A percentile compares a stretch with the other conserved stretches of the same genome.
These are phyloP conservation scores for Mycena maculata DNA, from an alignment of 768 basidiomycete genomes.

Conservation along the genomic window DNA sequence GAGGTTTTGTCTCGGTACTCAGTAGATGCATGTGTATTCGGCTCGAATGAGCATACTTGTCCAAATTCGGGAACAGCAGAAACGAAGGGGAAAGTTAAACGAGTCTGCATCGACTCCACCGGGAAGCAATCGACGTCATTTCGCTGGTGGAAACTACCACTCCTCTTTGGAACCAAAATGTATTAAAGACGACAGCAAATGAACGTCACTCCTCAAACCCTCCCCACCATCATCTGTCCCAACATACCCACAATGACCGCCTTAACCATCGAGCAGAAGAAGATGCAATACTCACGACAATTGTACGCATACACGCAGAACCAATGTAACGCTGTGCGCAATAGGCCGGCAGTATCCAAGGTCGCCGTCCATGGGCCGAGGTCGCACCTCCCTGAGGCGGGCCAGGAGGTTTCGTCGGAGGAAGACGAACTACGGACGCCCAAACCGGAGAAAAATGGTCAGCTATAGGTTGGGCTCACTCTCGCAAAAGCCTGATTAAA, in stretches of 20 bases:
- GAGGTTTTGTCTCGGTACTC: not conserved
- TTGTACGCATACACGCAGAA: constrained; percentile 55
- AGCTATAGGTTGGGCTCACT: not conserved
- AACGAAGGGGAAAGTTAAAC: not conserved
- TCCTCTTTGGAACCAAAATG: constrained; percentile 38
- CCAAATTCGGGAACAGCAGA: not conserved
- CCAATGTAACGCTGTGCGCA: constrained; percentile 51
- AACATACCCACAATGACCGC: constrained; percentile 42
- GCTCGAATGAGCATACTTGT: not conserved
- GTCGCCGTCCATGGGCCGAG: not conserved
- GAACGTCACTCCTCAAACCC: not conserved
- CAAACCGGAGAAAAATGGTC: constrained; percentile 23
- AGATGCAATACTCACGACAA: constrained; percentile 52
- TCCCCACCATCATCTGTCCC: constrained; percentile 3
- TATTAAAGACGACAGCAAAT: constrained; percentile 6
- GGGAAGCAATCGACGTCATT: constrained; percentile 27
- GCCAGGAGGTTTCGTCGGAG: not conserved
- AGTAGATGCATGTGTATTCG: not conserved
- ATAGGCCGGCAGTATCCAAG: constrained; percentile 10
- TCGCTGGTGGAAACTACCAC: constrained; percentile 14
- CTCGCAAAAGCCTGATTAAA: constrained; percentile 20
- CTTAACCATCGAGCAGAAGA: constrained; percentile 51
- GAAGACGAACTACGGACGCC: constrained; percentile 22
- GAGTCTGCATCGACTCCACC: constrained; percentile 21
- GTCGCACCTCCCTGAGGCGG: not conserved